Evolutionary conservation across 257 asterid genomes (phyloP).

Genomic region (Primulina eburnea): DNA sequence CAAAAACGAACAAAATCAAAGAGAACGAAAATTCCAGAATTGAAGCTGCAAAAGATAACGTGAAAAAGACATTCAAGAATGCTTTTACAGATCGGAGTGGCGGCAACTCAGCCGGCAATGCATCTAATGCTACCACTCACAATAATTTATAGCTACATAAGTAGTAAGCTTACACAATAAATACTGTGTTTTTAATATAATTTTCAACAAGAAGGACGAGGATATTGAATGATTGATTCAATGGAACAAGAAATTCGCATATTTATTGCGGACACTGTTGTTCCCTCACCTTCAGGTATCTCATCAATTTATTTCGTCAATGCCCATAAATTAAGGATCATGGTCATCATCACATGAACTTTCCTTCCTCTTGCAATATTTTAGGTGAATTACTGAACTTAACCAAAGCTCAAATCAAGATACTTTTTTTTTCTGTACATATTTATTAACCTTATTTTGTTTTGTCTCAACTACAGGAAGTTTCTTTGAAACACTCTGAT

Average conservation of each 20-base stretch:
- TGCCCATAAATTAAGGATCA: not conserved
- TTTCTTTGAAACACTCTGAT: no score
- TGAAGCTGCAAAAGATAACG: conserved; percentile 26
- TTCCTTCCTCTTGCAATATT: not conserved
- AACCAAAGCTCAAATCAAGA: no score
- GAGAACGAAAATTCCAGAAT: not conserved
- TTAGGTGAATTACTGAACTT: no score
- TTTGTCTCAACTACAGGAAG: no score
- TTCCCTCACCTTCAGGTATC: conserved; percentile 35
- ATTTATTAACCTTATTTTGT: no score
- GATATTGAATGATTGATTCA: conserved; percentile 49
- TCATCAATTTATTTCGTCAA: conserved; percentile 19
- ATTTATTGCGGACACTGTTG: conserved; percentile 44
- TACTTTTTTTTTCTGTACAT: no score
- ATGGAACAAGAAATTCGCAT: conserved; percentile 26
- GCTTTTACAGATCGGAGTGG: conserved; percentile 36
- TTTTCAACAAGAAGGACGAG: conserved; percentile 43
- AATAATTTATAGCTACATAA: conserved; percentile 27
- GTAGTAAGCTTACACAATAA: conserved; percentile 21
- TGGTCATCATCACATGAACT: not conserved
- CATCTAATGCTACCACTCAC: conserved; percentile 44
- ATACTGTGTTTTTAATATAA: conserved; percentile 18
- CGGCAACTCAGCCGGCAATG: conserved; percentile 46
- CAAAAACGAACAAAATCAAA: no score
- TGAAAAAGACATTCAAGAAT: conserved; percentile 50